Evolutionary conservation across 371 early-diverging fungal species (phyloP).

Genomic region (Haplosporangium sp.): DNA sequence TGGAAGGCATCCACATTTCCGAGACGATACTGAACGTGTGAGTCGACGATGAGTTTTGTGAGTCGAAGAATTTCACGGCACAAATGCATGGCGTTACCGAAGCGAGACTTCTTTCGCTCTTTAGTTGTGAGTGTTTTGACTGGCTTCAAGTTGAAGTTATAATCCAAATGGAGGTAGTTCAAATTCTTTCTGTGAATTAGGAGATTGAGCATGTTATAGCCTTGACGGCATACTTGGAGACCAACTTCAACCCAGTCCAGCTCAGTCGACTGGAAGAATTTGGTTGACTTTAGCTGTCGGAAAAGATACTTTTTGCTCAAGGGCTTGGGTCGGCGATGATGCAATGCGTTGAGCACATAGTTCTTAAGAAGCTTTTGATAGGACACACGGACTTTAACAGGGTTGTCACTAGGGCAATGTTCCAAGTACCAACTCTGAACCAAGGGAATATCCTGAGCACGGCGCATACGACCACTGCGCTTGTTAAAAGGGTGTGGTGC

Average conservation of each 20-base stretch:
- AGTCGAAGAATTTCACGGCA: slow-evolving; percentile 97
- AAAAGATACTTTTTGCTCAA: slow-evolving; percentile 94
- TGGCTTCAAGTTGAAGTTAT: slow-evolving; percentile 98
- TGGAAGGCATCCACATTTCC: slow-evolving; percentile 98
- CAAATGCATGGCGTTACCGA: slow-evolving; percentile 98
- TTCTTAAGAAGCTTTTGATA: slow-evolving; percentile 94
- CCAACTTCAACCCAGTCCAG: slow-evolving; percentile 99
- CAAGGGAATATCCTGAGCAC: slow-evolving; percentile 95
- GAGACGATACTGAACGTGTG: slow-evolving; percentile 97
- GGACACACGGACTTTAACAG: slow-evolving; percentile 97
- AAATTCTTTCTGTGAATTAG: slow-evolving; percentile 97
- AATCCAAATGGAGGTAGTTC: slow-evolving; percentile 97
- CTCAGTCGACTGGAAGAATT: slow-evolving; percentile 98
- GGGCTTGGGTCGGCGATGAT: slow-evolving; percentile 89
- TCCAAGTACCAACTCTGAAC: slow-evolving; percentile 98
- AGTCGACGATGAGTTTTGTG: slow-evolving; percentile 97
- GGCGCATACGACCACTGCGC: slow-evolving; percentile 90
- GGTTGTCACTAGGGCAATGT: slow-evolving; percentile 93
- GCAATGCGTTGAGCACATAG: slow-evolving; percentile 91
- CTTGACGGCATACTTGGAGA: slow-evolving; percentile 97
- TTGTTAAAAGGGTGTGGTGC: slow-evolving; percentile 98
- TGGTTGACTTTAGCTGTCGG: slow-evolving; percentile 94
- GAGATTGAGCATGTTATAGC: slow-evolving; percentile 98
- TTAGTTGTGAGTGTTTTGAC: slow-evolving; percentile 99
- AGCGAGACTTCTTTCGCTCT: slow-evolving; percentile 99